Percentiles rank a stretch among this genome's conserved stretches.
Evolutionary conservation across 1,139 yeast species (phyloP).

Genomic region (Geotrichum aggregatum): DNA sequence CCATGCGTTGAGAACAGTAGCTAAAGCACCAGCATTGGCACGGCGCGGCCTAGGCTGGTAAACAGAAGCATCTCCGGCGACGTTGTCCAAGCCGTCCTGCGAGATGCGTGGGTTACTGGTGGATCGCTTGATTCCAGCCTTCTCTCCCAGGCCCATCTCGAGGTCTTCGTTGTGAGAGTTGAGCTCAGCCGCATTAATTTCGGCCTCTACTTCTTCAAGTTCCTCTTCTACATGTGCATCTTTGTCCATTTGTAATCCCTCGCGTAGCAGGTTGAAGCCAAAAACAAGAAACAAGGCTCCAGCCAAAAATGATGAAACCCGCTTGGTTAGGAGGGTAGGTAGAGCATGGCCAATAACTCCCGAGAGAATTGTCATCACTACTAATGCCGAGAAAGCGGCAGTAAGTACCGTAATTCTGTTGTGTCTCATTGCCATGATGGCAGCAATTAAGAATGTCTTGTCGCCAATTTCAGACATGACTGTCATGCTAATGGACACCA

Average conservation of each 20-base stretch:
- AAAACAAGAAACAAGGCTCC: slow-evolving; percentile 75
- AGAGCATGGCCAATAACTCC: slow-evolving; percentile 90
- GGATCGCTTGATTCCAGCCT: slow-evolving; percentile 30
- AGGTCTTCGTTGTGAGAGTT: slow-evolving; percentile 49
- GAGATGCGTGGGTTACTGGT: slow-evolving; percentile 33
- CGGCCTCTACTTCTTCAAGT: slow-evolving; percentile 94
- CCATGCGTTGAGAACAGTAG: slow-evolving; percentile 24
- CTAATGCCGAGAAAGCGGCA: slow-evolving; percentile 83
- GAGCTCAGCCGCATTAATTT: slow-evolving; percentile 63
- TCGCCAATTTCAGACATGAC: slow-evolving; percentile 93
- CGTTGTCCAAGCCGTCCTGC: slow-evolving; percentile 34
- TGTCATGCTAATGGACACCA: slow-evolving; percentile 58
- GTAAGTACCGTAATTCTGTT: slow-evolving; percentile 76
- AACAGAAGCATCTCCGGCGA: slow-evolving; percentile 28
- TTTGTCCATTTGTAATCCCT: slow-evolving; percentile 78
- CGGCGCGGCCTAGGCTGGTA: slow-evolving; percentile 29
- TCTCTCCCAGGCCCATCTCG: slow-evolving; percentile 42
- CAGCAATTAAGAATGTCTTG: slow-evolving; percentile 93
- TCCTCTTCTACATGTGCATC: slow-evolving; percentile 89
- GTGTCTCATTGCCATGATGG: slow-evolving; percentile 96
- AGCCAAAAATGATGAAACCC: slow-evolving; percentile 76
- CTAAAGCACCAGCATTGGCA: slow-evolving; percentile 19
- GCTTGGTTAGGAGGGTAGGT: slow-evolving; percentile 76
- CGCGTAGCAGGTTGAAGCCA: slow-evolving; percentile 70
- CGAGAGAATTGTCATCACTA: slow-evolving; percentile 83